These are phyloP conservation scores for Acephala macrosclerotiorum DNA, from an alignment of 2,329 filamentous ascomycete genomes.

Conservation along the genomic window DNA sequence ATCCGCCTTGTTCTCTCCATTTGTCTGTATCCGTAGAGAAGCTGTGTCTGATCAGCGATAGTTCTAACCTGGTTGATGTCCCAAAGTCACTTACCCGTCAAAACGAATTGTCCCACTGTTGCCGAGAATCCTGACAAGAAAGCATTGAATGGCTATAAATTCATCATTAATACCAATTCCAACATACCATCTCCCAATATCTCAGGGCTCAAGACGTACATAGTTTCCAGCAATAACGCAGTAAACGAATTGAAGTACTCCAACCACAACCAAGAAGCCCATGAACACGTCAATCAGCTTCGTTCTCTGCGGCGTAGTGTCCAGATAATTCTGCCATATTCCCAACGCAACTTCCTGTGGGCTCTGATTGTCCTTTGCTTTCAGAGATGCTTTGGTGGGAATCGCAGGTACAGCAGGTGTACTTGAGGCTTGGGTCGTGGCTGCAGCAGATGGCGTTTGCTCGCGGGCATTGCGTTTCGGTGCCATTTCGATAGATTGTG, in stretches of 20 bases:
- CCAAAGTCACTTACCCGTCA: slow-evolving; percentile 72
- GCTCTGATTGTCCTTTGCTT: slow-evolving; percentile 37
- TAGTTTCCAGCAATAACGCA: slow-evolving; percentile 93
- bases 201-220: too few relatives aligned
- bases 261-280: slow-evolving; percentile 83
- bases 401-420: slow-evolving; percentile 37
- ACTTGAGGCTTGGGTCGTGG: slow-evolving; percentile 33
- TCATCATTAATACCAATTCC: slow-evolving; percentile 20
- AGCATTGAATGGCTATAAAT: slow-evolving; percentile 91
- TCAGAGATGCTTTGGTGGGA: slow-evolving; percentile 34
- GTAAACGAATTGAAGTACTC: slow-evolving; percentile 91
- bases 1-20: slow-evolving; percentile 79
- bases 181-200: too few relatives aligned
- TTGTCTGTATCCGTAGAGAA: slow-evolving; percentile 90
- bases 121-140: slow-evolving; percentile 95
- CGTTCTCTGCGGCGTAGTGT: slow-evolving; percentile 85
- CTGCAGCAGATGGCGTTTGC: slow-evolving; percentile 32
- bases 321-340: slow-evolving; percentile 80
- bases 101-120: slow-evolving; percentile 95
- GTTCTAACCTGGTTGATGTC: neutral
- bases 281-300: slow-evolving; percentile 94
- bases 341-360: slow-evolving; percentile 66
- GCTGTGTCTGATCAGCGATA: slow-evolving; percentile 49
- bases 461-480: slow-evolving; percentile 54
- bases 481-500: slow-evolving; percentile 50